A percentile compares a stretch with the other conserved stretches of the same genome.
These are phyloP conservation scores for Phytophthora macrochlamydospora DNA, from an alignment of 352 stramenopile genomes.

Conservation along the genomic window DNA sequence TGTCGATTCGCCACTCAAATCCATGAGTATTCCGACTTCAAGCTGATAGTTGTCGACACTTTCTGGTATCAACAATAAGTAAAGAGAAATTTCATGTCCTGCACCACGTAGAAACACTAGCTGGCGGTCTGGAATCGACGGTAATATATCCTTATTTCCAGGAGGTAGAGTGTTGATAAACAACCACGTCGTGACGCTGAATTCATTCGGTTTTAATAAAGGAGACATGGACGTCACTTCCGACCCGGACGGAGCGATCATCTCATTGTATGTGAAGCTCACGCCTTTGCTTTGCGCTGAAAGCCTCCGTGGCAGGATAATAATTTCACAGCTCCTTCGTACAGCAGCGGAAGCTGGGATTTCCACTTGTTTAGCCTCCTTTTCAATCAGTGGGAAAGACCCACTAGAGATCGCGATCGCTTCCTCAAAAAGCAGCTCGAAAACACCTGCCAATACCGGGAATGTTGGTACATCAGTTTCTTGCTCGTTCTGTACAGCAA, in stretches of 20 bases:
- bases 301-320: conserved; percentile 60
- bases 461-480: conserved; percentile 23
- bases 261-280: conserved; percentile 59
- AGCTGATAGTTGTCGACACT: conserved; percentile 50
- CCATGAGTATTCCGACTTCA: conserved; percentile 63
- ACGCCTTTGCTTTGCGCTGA: conserved; percentile 60
- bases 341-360: conserved; percentile 11
- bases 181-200: conserved; percentile 90
- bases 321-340: conserved; percentile 76
- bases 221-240: conserved; percentile 47
- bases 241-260: conserved; percentile 36
- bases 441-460: conserved; percentile 22
- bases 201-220: conserved; percentile 74
- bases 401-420: conserved; percentile 20
- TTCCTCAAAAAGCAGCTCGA: conserved; percentile 32
- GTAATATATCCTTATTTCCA: too few species aligned
- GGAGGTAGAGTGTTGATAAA: conserved; percentile 42
- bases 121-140: conserved; percentile 29
- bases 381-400: conserved; percentile 9
- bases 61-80: conserved; percentile 59
- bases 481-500: conserved; percentile 27
- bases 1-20: conserved; percentile 11
- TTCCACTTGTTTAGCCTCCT: background rate
- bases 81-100: conserved; percentile 62
- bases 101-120: conserved; percentile 81